These are phyloP conservation scores for Epichloe aotearoae DNA, from an alignment of 2,329 filamentous ascomycete species.

Conservation along the genomic window DNA sequence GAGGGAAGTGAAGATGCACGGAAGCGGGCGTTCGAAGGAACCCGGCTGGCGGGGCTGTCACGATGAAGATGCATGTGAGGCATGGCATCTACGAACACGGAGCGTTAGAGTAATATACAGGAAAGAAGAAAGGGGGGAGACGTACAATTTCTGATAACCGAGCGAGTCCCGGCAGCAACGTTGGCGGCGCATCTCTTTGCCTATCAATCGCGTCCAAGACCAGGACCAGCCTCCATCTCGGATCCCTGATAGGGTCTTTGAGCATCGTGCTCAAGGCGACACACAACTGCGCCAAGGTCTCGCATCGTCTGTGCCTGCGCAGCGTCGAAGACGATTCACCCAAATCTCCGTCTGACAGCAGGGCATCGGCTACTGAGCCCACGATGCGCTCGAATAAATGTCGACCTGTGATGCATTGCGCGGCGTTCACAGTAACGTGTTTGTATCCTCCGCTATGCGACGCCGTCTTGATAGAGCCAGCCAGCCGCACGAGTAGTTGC, in stretches of 20 bases:
- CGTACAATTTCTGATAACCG: constrained; percentile 68
- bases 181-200: constrained; percentile 67
- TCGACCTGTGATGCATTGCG: constrained; percentile 65
- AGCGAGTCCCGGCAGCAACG: constrained; percentile 67
- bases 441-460: constrained; percentile 24
- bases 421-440: constrained; percentile 52
- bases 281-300: constrained; percentile 64
- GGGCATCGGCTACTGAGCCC: constrained; percentile 40
- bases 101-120: background rate
- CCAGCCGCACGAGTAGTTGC: constrained; percentile 24
- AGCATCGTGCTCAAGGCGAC: constrained; percentile 59
- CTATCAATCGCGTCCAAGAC: constrained; percentile 81
- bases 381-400: constrained; percentile 65
- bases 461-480: constrained; percentile 8
- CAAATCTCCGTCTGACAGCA: constrained; percentile 26
- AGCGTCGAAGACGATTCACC: background rate
- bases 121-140: background rate
- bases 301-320: constrained; percentile 41
- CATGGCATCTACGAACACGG: constrained; percentile 50
- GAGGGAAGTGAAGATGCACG: constrained; percentile 68
- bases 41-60: constrained; percentile 56
- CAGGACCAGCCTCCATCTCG: constrained; percentile 53
- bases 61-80: constrained; percentile 64
- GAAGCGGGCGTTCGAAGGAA: constrained; percentile 57
- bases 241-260: constrained; percentile 25